These are phyloP conservation scores for Pseudocercospora musae DNA, from an alignment of 2,329 filamentous ascomycete species.

Conservation along the genomic window DNA sequence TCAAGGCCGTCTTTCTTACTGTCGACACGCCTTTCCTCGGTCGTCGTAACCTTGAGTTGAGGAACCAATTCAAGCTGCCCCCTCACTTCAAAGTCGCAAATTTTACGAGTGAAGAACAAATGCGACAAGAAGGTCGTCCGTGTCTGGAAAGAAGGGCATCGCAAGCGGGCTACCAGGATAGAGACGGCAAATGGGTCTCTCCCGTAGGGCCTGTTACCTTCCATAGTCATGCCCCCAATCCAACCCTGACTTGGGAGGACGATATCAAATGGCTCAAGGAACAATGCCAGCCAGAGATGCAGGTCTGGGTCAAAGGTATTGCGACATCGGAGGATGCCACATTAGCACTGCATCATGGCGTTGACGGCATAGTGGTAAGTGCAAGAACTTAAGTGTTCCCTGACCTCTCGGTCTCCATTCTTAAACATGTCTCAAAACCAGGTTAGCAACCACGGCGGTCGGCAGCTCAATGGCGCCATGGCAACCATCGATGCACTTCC, in stretches of 20 bases:
- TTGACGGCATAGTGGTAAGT: conserved; percentile 46
- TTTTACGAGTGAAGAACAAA: conserved; percentile 30
- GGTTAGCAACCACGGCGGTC: conserved; percentile 54
- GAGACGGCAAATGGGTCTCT: conserved; percentile 30
- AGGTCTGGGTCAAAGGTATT: conserved; percentile 48
- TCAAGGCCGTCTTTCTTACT: conserved; percentile 56
- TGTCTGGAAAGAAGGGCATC: conserved; percentile 6
- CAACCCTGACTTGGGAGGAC: conserved; percentile 46
- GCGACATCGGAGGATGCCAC: conserved; percentile 43
- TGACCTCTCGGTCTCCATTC: neutral
- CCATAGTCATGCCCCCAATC: conserved; percentile 41
- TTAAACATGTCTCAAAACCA: neutral
- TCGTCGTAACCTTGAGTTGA: conserved; percentile 52
- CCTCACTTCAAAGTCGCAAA: conserved; percentile 37
- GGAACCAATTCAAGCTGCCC: conserved; percentile 50
- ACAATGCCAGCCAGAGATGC: conserved; percentile 44
- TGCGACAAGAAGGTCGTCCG: conserved; percentile 10
- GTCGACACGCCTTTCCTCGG: conserved; percentile 57
- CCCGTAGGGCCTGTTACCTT: conserved; percentile 39
- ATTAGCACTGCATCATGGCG: conserved; percentile 44
- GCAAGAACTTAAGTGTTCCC: neutral
- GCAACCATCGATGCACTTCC: conserved; percentile 29
- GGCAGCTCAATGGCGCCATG: conserved; percentile 52
- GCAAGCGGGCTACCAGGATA: conserved; percentile 14
- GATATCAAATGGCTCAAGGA: conserved; percentile 51